Conservation (phyloP, 2,329 filamentous ascomycete genomes). For the Emergomyces pasteurianus region DNA sequence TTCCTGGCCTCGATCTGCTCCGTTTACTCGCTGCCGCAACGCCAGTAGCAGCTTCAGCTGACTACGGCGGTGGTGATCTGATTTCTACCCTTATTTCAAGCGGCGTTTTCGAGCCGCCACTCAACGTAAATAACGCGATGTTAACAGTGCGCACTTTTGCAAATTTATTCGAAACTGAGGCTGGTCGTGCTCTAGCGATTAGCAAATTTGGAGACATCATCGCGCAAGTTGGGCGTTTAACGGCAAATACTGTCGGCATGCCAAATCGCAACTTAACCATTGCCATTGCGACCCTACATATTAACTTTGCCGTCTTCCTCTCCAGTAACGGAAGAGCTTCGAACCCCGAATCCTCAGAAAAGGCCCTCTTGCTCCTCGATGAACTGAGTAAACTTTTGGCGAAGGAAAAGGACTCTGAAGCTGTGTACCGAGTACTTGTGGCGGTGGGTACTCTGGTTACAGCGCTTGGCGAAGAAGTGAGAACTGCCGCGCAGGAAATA, state of each 20-base stretch:
- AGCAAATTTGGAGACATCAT: slow-evolving; percentile 50
- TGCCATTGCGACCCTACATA: slow-evolving; percentile 66
- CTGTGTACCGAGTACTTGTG: slow-evolving; percentile 69
- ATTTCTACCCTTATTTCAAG: slow-evolving; percentile 47
- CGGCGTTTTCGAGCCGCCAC: slow-evolving; percentile 46
- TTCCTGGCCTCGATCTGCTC: slow-evolving; percentile 77
- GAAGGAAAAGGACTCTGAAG: slow-evolving; percentile 64
- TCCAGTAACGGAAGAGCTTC: slow-evolving; percentile 33
- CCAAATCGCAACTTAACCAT: slow-evolving; percentile 70
- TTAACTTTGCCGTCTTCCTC: slow-evolving; percentile 74
- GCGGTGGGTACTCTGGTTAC: slow-evolving; percentile 65
- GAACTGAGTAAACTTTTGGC: slow-evolving; percentile 52
- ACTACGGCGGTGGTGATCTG: slow-evolving; percentile 44
- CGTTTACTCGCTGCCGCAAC: slow-evolving; percentile 64
- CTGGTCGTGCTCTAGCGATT: slow-evolving; percentile 55
- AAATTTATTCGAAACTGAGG: slow-evolving; percentile 68
- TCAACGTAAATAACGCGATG: slow-evolving; percentile 73
- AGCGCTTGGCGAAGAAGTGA: slow-evolving; percentile 48
- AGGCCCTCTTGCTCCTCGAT: slow-evolving; percentile 44
- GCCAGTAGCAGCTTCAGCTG: slow-evolving; percentile 52
- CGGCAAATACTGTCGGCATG: slow-evolving; percentile 39
- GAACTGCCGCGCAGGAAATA: slow-evolving; percentile 45
- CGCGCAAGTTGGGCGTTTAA: slow-evolving; percentile 48
- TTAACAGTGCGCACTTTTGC: slow-evolving; percentile 69
- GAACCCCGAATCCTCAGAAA: slow-evolving; percentile 33